phyloP scores from a whole-genome alignment of 768 basidiomycete species.

The Paxillus involutus region DNA sequence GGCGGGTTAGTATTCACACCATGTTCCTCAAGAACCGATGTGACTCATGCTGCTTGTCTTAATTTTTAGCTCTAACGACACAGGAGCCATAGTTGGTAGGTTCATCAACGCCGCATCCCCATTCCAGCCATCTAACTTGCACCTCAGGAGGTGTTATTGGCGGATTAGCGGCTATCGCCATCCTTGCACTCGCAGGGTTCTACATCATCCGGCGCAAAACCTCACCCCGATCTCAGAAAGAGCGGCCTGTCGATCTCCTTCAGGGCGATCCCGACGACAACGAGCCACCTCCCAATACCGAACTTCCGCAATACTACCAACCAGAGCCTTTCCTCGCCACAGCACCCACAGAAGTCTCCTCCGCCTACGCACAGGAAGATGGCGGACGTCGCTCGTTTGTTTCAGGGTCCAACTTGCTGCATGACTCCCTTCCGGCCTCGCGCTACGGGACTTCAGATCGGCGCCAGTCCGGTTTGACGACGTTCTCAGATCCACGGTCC shows the following conservation, averaged over 20 bases:
- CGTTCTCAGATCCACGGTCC: slow-evolving; percentile 39
- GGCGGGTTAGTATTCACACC: slow-evolving; percentile 22
- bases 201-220: slow-evolving; percentile 53
- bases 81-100: slow-evolving; percentile 53
- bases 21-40: neutral
- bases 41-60: neutral
- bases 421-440: slow-evolving; percentile 15
- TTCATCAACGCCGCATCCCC: neutral
- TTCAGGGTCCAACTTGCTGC: slow-evolving; percentile 14
- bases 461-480: slow-evolving; percentile 27
- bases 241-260: slow-evolving; percentile 68
- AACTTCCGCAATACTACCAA: slow-evolving; percentile 68
- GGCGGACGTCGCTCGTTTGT: slow-evolving; percentile 18
- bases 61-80: slow-evolving; percentile 34
- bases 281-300: slow-evolving; percentile 37
- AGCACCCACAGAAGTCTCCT: slow-evolving; percentile 50
- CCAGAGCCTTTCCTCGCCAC: slow-evolving; percentile 78
- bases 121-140: slow-evolving; percentile 7
- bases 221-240: slow-evolving; percentile 40
- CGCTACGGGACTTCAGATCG: slow-evolving; percentile 28
- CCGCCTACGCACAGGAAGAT: slow-evolving; percentile 35
- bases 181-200: slow-evolving; percentile 40
- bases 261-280: slow-evolving; percentile 55
- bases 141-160: slow-evolving; percentile 52
- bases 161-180: slow-evolving; percentile 50